Evolutionary conservation across 306 rosid species (phyloP), one percentile per base, ranked within the genome.

Genomic region (Comarum palustre): DNA sequence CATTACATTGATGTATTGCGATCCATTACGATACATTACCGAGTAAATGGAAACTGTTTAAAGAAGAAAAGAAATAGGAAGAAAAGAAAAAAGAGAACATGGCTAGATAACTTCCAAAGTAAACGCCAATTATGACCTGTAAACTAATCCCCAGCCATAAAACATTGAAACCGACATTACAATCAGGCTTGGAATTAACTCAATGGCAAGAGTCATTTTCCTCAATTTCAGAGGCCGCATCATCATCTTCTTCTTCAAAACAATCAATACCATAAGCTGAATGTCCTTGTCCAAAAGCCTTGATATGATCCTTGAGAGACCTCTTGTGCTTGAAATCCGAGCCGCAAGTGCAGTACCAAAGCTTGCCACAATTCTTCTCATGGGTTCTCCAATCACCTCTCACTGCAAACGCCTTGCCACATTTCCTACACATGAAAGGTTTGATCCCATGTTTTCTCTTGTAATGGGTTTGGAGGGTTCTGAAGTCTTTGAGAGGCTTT

Each of bases 361-460:
- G 89, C 79, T 90, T 92, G 22, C 98, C 98, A 75, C 98, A 92
- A 20, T 92, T 92, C 87, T 92, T 92, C 87, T 92, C 98, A 52
- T 92, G 98, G 25, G 98, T 92, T 76, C 98, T 87, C 98, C 98
- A 92, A 60, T 92, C 98, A 19, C 98, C 98, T 67, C 93, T 88
- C 5, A 92, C 98, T 2, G 98, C 98, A 84, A 92, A 92, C 20
- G 96, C 91, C 50, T 92, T 92, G 84, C 96, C 87, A 59, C 98
- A 92, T 68, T 90, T 92, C 29, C 91, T 85, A 12, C 98, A 92
- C 85, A 85, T 84, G 82, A 92, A 92, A 5, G 98, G 96, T 61
- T 92, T 92, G 63, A 84, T 88, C 25, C 98, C 98, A 73, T 92
- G 98, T 83, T 92, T 92, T 54, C 98, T 82, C 80, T 92, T 92